Base-by-base conservation (phyloP, 345 rosid species). In the Salix udensis region DNA sequence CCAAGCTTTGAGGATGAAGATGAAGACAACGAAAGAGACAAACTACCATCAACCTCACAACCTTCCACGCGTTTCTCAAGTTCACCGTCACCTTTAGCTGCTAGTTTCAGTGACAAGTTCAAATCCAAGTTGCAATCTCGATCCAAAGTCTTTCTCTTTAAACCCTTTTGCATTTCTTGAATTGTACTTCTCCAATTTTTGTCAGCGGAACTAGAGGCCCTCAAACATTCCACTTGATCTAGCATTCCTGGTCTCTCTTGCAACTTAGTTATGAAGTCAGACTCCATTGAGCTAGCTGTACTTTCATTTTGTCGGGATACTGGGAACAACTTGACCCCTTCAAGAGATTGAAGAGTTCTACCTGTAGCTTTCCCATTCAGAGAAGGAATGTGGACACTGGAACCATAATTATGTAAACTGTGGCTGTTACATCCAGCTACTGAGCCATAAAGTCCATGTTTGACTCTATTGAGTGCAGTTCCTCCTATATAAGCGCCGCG, bases 21-120 rank as follows among this genome's bases (percentile, higher is more conserved):
- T 1, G 92, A 85, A 71, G 88, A 86, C 83, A 90, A 76, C 67
- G 98, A 89, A 77, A 90, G 97, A 72, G 88, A 86, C 88, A 94
- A 88, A 80, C 46, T 80, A 72, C 87, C 77, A 60, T 70, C 70
- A 71, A 65, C 72, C 71, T 72, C 79, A 60, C 73, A 76, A 60
- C 58, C 72, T n/a, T 34, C 75, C 67, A 73, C 77, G 44, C 28
- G 4, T 11, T 58, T 58, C 23, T 58, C 26, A 58, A 58, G 28
- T 23, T 23, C 31, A 55, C 77, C 70, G 28, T 74, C 71, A 26
- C 71, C 81, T 55, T 80, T 80, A 64, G 61, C 60, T 67, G 84
- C 74, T 74, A 88, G 77, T 81, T 86, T 84, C 70, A 89, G 86
- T 16, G 97, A 88, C 62, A 94, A 84, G 76, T 90, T 87, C 90